These are phyloP conservation scores for Lactarius sanguifluus DNA, from an alignment of 768 basidiomycete species.

Conservation along the genomic window DNA sequence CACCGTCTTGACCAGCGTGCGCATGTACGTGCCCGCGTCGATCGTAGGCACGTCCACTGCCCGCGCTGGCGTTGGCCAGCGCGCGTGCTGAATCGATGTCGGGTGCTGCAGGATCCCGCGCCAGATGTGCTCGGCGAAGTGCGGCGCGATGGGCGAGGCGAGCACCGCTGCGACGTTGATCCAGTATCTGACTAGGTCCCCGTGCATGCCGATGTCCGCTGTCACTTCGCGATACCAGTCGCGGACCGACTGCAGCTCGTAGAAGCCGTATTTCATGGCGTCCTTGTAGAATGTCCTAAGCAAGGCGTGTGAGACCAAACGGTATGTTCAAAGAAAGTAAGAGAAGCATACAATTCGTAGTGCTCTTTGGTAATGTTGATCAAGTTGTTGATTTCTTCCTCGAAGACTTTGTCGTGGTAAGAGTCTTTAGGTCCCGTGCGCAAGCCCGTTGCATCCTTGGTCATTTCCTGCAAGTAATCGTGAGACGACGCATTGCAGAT, in stretches of 20 bases:
- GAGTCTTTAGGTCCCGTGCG: constrained; percentile 66
- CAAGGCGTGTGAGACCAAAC: neutral
- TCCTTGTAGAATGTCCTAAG: constrained; percentile 91
- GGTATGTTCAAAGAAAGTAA: neutral
- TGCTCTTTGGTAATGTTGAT: constrained; percentile 78
- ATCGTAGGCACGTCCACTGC: constrained; percentile 64
- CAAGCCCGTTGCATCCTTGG: constrained; percentile 65
- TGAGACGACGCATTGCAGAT: neutral
- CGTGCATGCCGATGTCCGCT: constrained; percentile 86
- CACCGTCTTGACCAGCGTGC: constrained; percentile 84
- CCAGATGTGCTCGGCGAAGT: constrained; percentile 94
- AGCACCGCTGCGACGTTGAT: constrained; percentile 79
- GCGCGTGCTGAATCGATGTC: constrained; percentile 76
- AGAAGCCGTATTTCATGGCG: constrained; percentile 92
- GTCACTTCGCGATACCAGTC: constrained; percentile 98
- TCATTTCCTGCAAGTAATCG: constrained; percentile 63
- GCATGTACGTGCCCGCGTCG: constrained; percentile 83
- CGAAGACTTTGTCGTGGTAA: constrained; percentile 88
- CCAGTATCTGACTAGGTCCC: constrained; percentile 82
- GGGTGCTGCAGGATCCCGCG: constrained; percentile 66
- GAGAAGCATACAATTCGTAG: constrained; percentile 69
- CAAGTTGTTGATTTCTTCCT: constrained; percentile 85
- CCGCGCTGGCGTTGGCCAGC: constrained; percentile 70
- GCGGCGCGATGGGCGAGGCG: constrained; percentile 85
- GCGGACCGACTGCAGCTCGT: constrained; percentile 87